Evolutionary conservation across 352 stramenopile species (phyloP), one percentile per base, ranked within the genome.

Genomic region (Globisporangium takayamanum): DNA sequence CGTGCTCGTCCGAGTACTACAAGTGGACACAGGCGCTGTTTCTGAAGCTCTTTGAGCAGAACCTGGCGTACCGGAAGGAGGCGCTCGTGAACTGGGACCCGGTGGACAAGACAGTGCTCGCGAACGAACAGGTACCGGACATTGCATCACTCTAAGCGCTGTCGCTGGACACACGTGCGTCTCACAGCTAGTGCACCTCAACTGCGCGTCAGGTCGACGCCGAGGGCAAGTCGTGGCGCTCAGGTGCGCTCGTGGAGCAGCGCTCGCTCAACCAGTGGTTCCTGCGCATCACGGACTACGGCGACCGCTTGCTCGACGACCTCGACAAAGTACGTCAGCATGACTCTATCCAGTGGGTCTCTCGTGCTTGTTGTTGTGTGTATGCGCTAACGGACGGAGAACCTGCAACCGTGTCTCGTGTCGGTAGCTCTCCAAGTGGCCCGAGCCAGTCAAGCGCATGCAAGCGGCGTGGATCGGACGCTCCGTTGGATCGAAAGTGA

Each of bases 11-110:
- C 8, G 88, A 97, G 46, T 99, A 99, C 76, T 98, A 99, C 63
- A 97, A 97, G 70, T 99, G 97, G 97, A 99, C 98, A 18, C 98
- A 99, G 72, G 99, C 97, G 97, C 89, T 99, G 44, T 99, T 99
- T 67, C 70, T 99, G 26, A 84, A 99, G 71, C 80, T 99, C 47
- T 98, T 97, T 54, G 84, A 98, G 15, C 85, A 93, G 55, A 96
- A 96, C n/a, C 77, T 99, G 33, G 97, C 97, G 25, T 94, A 94
- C 55, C 96, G 97, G 55, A 98, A 95, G 54, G 84, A 98, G 45
- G 96, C 97, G 50, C 80, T 92, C n/a, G 98, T 99, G 33, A 99
- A 99, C 75, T 99, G 97, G 97, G 98, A 98, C 71, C 97, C 97
- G 2, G 92, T 98, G 42, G 84, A 99, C 63, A 95, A 98, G 56